These are phyloP conservation scores for Backusella mclennaniae DNA, from an alignment of 192 early-diverging fungal genomes.

Conservation along the genomic window DNA sequence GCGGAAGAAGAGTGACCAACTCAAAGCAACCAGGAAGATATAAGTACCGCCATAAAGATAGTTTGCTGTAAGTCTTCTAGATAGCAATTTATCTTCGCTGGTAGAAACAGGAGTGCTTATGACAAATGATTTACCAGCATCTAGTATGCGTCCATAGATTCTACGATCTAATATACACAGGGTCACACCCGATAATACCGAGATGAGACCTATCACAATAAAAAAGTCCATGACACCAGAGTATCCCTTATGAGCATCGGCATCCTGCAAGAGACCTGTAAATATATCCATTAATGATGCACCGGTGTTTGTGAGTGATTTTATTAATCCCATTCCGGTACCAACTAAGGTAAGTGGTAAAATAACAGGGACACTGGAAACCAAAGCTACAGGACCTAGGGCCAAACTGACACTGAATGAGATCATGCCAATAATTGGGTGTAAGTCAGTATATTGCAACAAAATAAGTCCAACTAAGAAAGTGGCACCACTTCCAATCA, in stretches of 20 bases:
- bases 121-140: conserved; percentile 9
- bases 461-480: conserved; percentile 21
- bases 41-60: conserved; percentile 32
- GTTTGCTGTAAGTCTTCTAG: conserved; percentile 14
- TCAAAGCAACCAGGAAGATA: conserved; percentile 10
- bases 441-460: conserved; percentile 47
- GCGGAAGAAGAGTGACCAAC: conserved; percentile 34
- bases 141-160: conserved; percentile 20
- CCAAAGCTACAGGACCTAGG: conserved; percentile 54
- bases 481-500: conserved; percentile 24
- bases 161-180: conserved; percentile 27
- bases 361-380: conserved; percentile 56
- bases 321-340: conserved; percentile 62
- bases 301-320: conserved; percentile 59
- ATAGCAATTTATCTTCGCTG: not conserved
- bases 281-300: conserved; percentile 58
- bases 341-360: conserved; percentile 51
- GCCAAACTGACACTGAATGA: conserved; percentile 55
- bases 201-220: not conserved
- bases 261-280: conserved; percentile 57
- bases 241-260: conserved; percentile 29
- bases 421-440: conserved; percentile 52
- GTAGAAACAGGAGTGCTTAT: not conserved
- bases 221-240: conserved; percentile 29
- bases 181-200: conserved; percentile 13